phyloP scores from a whole-genome alignment of 2,329 filamentous ascomycete genomes.

The Calonectria leucothoes region DNA sequence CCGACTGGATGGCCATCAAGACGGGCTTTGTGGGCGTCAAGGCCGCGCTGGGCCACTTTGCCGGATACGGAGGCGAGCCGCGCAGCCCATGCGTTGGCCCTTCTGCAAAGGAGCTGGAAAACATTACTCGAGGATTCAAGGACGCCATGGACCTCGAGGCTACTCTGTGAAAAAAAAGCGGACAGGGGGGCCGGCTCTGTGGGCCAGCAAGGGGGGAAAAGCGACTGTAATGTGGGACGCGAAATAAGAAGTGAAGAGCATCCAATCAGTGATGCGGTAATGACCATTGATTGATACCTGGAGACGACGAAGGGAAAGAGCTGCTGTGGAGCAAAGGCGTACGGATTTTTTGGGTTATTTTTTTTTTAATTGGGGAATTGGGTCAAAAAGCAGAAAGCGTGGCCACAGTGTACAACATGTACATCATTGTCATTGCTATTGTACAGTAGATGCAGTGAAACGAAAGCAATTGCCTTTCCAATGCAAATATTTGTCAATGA shows the following conservation, averaged over 20 bases:
- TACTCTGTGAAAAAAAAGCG: slow-evolving; percentile 30
- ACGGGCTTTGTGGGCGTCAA: slow-evolving; percentile 63
- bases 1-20: slow-evolving; percentile 59
- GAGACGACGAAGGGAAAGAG: not conserved
- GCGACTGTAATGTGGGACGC: slow-evolving; percentile 4
- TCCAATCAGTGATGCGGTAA: slow-evolving; percentile 32
- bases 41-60: slow-evolving; percentile 55
- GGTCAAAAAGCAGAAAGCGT: slow-evolving; percentile 12
- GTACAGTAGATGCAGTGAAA: slow-evolving; percentile 27
- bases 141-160: slow-evolving; percentile 47
- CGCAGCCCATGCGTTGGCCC: slow-evolving; percentile 52
- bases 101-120: slow-evolving; percentile 46
- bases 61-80: slow-evolving; percentile 53
- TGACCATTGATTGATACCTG: slow-evolving; percentile 21
- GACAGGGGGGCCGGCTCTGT: not conserved
- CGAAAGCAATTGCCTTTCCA: slow-evolving; percentile 16
- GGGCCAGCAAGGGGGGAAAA: slow-evolving; percentile 1
- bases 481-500: slow-evolving; percentile 26
- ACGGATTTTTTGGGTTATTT: slow-evolving; percentile 14
- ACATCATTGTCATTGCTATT: slow-evolving; percentile 26
- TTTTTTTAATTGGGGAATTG: not conserved
- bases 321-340: slow-evolving; percentile 16
- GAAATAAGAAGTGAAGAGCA: slow-evolving; percentile 25
- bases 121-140: slow-evolving; percentile 51
- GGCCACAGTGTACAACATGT: not conserved